phyloP scores from a whole-genome alignment of 2,329 filamentous ascomycete species.

The Pseudocercospora pini-densiflorae region DNA sequence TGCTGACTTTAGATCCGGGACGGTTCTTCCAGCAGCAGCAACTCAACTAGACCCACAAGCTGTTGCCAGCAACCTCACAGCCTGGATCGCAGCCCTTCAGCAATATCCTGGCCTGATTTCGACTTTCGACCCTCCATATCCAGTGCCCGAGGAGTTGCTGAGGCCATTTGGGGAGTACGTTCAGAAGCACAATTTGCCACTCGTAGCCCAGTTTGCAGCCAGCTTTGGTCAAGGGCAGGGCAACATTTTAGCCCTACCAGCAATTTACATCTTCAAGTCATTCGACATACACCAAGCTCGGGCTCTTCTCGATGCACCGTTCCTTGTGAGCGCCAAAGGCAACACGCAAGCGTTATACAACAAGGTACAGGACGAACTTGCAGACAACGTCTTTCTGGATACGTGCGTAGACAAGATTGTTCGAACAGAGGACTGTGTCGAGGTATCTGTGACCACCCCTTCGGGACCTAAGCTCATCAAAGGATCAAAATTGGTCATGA shows the following conservation, averaged over 20 bases:
- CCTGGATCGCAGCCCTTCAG: conserved; percentile 26
- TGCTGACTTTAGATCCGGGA: conserved; percentile 42
- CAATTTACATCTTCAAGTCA: conserved; percentile 53
- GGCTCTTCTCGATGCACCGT: background rate
- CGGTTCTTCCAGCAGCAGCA: background rate
- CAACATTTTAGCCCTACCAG: conserved; percentile 49
- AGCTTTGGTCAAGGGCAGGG: conserved; percentile 50
- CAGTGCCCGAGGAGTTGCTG: conserved; percentile 53
- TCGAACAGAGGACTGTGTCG: conserved; percentile 27
- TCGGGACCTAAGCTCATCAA: conserved; percentile 40
- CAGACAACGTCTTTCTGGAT: conserved; percentile 35
- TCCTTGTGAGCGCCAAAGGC: background rate
- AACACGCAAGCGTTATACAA: conserved; percentile 26
- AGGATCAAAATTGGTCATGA: conserved; percentile 48
- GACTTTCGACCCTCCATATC: conserved; percentile 52
- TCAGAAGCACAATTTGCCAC: conserved; percentile 53
- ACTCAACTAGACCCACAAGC: background rate
- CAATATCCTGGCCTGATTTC: conserved; percentile 39
- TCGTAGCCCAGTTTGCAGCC: conserved; percentile 49
- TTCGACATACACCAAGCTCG: conserved; percentile 15
- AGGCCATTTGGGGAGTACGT: conserved; percentile 56
- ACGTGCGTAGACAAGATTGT: conserved; percentile 13
- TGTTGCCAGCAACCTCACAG: conserved; percentile 18
- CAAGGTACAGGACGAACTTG: conserved; percentile 30
- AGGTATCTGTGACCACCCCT: conserved; percentile 40